Evolutionary conservation across 1,139 yeast genomes (phyloP), one percentile per base, ranked within the genome.

Genomic region (Hemisphaericaspora subhashii): DNA sequence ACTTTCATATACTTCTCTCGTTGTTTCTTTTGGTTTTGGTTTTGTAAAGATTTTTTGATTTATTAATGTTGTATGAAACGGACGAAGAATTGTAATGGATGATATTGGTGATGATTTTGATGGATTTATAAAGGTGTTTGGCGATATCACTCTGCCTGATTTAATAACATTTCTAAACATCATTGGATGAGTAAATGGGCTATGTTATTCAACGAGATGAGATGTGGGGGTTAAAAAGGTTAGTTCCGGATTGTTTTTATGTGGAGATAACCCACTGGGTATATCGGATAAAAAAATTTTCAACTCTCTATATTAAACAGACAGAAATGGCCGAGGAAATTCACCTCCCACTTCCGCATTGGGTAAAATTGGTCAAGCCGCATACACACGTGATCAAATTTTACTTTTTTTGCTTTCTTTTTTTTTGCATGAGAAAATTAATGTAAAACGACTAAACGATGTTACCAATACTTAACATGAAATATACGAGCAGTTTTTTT

Each of bases 1-100:
- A 16, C 12, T 12, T 22, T 15, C 26, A 18, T 4, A 14, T 13
- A 12, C 13, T 15, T 21, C 14, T 13, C 12, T 8, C 13, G 31
- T 9, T 13, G 33, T 31, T 31, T 29, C 13, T 24, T 12, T 18
- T 31, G 36, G 16, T 30, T 29, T 32, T 5, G 33, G 37, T 21
- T 13, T 11, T 26, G 28, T 18, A 12, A 38, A 38, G 21, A 35
- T n/a, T 22, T 27, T 35, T 12, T 27, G 14, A 5, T 8, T 13
- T n/a, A n/a, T 21, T 36, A 27, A 24, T n/a, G 32, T 20, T 14
- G 36, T 20, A 8, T 22, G 28, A 27, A 24, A 29, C 28, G 32
- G 21, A 16, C 35, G 35, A 31, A 18, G 15, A 29, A 29, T 17
- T n/a, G 31, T 8, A 5, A 13, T 25, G 26, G 26, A 10, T 23